Conservation (phyloP, 2,329 filamentous ascomycete species). For the Nectriaceae sp. region DNA sequence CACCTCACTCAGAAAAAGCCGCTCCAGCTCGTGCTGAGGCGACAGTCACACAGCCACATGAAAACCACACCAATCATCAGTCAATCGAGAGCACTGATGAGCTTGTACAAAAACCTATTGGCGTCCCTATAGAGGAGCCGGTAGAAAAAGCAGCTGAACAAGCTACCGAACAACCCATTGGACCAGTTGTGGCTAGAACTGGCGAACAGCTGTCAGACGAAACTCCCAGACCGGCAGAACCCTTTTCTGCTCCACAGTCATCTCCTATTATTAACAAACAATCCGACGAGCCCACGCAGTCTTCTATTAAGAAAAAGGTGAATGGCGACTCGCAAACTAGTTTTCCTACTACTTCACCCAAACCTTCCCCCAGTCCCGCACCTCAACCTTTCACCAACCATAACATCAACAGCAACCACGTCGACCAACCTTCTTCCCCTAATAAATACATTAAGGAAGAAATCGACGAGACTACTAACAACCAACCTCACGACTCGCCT, state of each 20-base stretch:
- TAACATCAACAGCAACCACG: conserved; percentile 6
- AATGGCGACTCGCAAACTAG: neutral
- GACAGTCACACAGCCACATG: neutral
- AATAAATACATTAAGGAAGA: neutral
- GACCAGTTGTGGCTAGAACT: conserved; percentile 17
- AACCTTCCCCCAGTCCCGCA: neutral
- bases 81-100: conserved; percentile 10
- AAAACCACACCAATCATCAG: conserved; percentile 7
- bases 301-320: neutral
- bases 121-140: neutral
- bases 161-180: conserved; percentile 13
- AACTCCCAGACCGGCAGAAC: conserved; percentile 17
- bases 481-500: neutral
- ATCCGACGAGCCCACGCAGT: neutral
- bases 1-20: conserved; percentile 26
- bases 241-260: neutral
- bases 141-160: conserved; percentile 1
- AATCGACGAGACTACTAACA: neutral
- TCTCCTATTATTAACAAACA: neutral
- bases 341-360: too few relatives aligned
- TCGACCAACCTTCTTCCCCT: neutral
- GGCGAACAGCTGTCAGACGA: conserved; percentile 18
- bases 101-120: neutral
- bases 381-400: conserved; percentile 3
- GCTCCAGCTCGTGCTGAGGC: conserved; percentile 1